A percentile compares a stretch with the other conserved stretches of the same genome.
Conservation (phyloP, 495 filamentous ascomycete genomes). For the Aspergillus mulundensis region DNA sequence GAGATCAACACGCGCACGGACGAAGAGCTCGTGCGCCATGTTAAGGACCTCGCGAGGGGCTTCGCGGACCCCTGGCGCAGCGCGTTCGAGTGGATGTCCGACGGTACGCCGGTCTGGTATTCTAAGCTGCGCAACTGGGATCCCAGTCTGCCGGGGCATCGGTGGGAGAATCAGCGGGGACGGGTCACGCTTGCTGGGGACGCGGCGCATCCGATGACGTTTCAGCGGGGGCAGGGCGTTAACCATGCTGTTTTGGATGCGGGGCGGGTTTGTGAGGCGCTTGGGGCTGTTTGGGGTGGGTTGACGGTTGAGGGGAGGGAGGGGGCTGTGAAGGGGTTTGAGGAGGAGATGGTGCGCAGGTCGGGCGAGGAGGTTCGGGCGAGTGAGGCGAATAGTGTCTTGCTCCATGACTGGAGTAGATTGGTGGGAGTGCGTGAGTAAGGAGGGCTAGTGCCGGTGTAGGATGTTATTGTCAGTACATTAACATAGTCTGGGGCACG, state of each 20-base stretch:
- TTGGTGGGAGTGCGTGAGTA: too few species aligned
- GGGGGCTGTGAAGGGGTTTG: too few species aligned
- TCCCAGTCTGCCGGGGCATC: not conserved
- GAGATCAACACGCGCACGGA: not conserved
- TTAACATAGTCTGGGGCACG: too few species aligned
- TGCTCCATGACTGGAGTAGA: too few species aligned
- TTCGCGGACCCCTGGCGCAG: not conserved
- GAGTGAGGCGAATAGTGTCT: too few species aligned
- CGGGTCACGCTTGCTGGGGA: conserved; percentile 47
- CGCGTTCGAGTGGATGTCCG: not conserved
- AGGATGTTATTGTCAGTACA: too few species aligned
- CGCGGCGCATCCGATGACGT: conserved; percentile 49
- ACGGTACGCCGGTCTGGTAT: not conserved
- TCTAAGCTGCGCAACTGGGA: not conserved
- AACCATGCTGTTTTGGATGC: conserved; percentile 9
- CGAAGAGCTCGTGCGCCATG: not conserved
- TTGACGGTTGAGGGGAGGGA: too few species aligned
- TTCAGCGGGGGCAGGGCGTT: not conserved
- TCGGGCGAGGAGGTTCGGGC: too few species aligned
- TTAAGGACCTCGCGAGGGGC: not conserved
- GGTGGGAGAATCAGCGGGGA: not conserved
- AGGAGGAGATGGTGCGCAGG: too few species aligned
- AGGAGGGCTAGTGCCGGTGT: too few species aligned
- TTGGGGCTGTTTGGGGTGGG: too few species aligned
- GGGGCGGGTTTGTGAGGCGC: not conserved